Conservation (phyloP, 208 protist species). For the Porcisia hertigi region DNA sequence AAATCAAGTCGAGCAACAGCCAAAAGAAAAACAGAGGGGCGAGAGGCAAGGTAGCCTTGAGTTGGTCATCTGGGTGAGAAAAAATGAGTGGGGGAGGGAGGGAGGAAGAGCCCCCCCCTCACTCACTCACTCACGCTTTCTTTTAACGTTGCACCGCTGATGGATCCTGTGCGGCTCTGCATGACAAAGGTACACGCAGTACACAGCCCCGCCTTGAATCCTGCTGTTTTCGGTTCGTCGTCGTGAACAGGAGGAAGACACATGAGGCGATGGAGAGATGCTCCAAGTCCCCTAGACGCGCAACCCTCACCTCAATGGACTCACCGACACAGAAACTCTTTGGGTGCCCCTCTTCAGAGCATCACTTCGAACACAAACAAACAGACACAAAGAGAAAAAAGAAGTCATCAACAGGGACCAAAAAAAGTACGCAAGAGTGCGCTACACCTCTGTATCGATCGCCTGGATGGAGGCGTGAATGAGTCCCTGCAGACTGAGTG, state of each 20-base stretch:
- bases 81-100: too few relatives aligned
- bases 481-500: conserved; percentile 57
- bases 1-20: neutral
- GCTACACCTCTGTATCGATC: conserved; percentile 51
- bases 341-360: neutral
- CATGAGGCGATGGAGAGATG: neutral
- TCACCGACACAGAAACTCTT: neutral
- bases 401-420: neutral
- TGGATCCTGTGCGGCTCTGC: neutral
- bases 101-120: too few relatives aligned
- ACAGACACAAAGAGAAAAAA: neutral
- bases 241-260: neutral
- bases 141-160: too few relatives aligned
- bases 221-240: neutral
- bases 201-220: neutral
- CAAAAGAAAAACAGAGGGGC: neutral
- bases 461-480: conserved; percentile 75
- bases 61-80: too few relatives aligned
- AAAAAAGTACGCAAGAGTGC: neutral
- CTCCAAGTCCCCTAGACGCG: neutral
- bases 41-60: neutral
- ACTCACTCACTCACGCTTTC: too few relatives aligned
- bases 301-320: neutral
- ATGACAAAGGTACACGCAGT: neutral
- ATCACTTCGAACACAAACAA: neutral